These are phyloP conservation scores for Fusarium oligoseptatum DNA, from an alignment of 2,329 filamentous ascomycete species.

Conservation along the genomic window DNA sequence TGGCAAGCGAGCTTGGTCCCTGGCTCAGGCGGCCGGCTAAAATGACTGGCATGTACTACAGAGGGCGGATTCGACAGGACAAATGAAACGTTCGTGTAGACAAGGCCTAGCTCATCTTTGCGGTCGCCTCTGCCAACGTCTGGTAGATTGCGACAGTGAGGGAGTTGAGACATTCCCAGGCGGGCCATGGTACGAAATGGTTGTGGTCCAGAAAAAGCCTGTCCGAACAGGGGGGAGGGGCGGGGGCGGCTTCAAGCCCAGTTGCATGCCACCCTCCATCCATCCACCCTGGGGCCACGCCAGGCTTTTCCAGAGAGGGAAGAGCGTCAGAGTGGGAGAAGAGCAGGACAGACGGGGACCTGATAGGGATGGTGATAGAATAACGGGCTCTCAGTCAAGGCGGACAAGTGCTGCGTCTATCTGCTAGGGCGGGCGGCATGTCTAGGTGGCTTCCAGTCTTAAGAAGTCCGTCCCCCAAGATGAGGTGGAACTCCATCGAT, in stretches of 20 bases:
- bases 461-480: not conserved
- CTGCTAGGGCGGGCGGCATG: not conserved
- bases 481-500: slow-evolving; percentile 2
- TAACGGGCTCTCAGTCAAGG: not conserved
- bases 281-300: slow-evolving; percentile 19
- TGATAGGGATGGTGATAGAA: slow-evolving; percentile 11
- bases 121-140: slow-evolving; percentile 14
- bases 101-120: slow-evolving; percentile 13
- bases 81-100: slow-evolving; percentile 15
- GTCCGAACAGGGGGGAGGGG: slow-evolving; percentile 28
- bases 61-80: slow-evolving; percentile 11
- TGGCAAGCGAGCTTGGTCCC: not conserved
- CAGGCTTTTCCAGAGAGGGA: slow-evolving; percentile 17
- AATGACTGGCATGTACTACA: slow-evolving; percentile 26
- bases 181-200: slow-evolving; percentile 33
- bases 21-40: slow-evolving; percentile 2
- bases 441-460: not conserved
- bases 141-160: slow-evolving; percentile 43
- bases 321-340: slow-evolving; percentile 3
- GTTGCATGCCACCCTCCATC: slow-evolving; percentile 41
- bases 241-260: slow-evolving; percentile 40
- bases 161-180: slow-evolving; percentile 44
- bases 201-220: slow-evolving; percentile 26
- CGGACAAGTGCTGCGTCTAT: not conserved
- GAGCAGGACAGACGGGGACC: slow-evolving; percentile 2